Percentiles rank a stretch among this genome's conserved stretches.
phyloP scores from a whole-genome alignment of 768 basidiomycete species.

The Tricholoma sp. region DNA sequence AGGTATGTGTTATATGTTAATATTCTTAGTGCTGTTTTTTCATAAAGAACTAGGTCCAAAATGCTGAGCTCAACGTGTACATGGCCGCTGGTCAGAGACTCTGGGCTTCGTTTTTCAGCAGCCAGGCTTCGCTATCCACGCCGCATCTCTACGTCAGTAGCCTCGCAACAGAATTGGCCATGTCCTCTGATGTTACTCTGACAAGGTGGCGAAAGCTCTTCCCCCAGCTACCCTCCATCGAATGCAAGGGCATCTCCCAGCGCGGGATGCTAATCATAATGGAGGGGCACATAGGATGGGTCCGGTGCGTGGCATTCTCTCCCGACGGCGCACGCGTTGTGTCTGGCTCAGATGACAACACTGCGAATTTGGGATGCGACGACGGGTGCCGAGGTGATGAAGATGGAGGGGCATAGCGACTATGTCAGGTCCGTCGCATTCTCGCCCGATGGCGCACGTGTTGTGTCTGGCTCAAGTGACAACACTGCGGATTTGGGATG shows the following conservation, averaged over 20 bases:
- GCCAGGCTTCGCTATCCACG: not conserved
- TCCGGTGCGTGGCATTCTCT: not conserved
- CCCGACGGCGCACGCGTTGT: not conserved
- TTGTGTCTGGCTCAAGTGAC: not conserved
- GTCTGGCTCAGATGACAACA: no score
- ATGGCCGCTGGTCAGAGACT: no score
- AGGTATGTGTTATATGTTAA: no score
- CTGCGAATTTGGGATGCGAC: no score
- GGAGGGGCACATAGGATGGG: no score
- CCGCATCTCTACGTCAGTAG: not conserved
- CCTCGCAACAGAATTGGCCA: not conserved
- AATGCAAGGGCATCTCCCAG: not conserved
- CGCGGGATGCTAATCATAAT: not conserved
- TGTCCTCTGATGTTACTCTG: not conserved
- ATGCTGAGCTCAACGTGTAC: no score
- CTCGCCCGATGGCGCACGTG: not conserved
- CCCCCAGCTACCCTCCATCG: not conserved
- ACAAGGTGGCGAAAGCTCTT: not conserved
- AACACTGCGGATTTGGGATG: no score
- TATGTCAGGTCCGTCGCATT: not conserved
- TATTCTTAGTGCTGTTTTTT: no score
- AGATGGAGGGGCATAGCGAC: no score
- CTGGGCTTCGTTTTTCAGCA: not conserved
- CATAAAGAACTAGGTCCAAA: no score
- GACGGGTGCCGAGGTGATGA: no score